Evolutionary conservation across 306 rosid species (phyloP).

Genomic region (Cucumis cinereus): DNA sequence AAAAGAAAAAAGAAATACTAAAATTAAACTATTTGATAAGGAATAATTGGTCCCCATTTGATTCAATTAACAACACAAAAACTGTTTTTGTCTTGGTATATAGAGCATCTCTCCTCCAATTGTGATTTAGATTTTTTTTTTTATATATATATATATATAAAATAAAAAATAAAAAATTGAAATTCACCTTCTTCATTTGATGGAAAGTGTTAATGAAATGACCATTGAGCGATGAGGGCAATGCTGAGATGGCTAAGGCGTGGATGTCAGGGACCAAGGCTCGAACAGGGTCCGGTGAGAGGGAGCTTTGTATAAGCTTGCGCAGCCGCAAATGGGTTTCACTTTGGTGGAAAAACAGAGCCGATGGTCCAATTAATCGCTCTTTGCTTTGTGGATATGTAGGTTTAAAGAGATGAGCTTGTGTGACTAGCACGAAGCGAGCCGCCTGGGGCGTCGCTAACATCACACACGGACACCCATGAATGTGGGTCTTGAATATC

Average conservation of each 20-base stretch:
- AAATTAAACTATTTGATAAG: not conserved
- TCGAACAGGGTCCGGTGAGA: conserved; percentile 36
- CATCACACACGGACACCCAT: conserved; percentile 81
- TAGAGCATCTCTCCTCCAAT: not conserved
- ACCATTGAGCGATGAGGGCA: conserved; percentile 32
- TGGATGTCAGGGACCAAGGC: conserved; percentile 45
- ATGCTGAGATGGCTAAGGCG: conserved; percentile 33
- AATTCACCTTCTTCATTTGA: conserved; percentile 66
- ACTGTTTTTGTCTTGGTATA: not conserved
- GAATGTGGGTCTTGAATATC: conserved; percentile 76
- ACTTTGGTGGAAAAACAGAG: conserved; percentile 76
- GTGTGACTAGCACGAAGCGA: conserved; percentile 60
- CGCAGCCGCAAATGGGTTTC: conserved; percentile 50
- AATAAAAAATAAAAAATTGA: not conserved
- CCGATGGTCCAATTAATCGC: conserved; percentile 61
- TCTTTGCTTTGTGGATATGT: conserved; percentile 88
- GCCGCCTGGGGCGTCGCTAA: conserved; percentile 83
- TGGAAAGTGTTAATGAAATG: conserved; percentile 43
- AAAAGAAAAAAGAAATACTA: not conserved
- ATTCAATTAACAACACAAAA: conserved; percentile 1
- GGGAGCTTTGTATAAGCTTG: conserved; percentile 54
- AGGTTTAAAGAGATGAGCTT: conserved; percentile 75
- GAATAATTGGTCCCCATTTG: conserved; percentile 7
- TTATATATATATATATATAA: too few relatives aligned
- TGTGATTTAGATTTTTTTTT: not conserved